Conservation (phyloP, 2,329 filamentous ascomycete species). For the Ceratocystis papillata region DNA sequence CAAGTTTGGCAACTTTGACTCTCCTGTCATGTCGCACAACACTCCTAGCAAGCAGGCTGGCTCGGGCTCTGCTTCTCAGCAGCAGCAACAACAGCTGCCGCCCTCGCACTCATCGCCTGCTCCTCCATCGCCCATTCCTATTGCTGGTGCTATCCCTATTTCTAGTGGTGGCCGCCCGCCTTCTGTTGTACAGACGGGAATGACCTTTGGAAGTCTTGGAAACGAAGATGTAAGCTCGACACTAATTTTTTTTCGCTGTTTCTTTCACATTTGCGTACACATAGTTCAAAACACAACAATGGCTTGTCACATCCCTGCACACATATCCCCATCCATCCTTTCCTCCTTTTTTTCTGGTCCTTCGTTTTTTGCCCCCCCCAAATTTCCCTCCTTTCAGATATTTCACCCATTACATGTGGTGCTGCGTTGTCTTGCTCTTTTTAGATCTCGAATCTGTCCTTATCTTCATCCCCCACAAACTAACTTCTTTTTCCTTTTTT, state of each 20-base stretch:
- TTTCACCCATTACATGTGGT: no score
- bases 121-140: slow-evolving; percentile 87
- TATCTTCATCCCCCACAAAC: no score
- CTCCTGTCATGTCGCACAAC: slow-evolving; percentile 55
- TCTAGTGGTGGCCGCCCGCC: slow-evolving; percentile 72
- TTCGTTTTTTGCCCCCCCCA: slow-evolving; percentile 25
- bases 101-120: slow-evolving; percentile 59
- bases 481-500: slow-evolving; percentile 23
- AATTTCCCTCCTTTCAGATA: not conserved
- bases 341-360: not conserved
- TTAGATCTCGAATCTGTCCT: no score
- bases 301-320: not conserved
- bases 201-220: slow-evolving; percentile 74
- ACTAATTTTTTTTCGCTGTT: slow-evolving; percentile 20
- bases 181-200: slow-evolving; percentile 59
- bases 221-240: slow-evolving; percentile 68
- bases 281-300: not conserved
- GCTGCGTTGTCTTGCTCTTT: no score
- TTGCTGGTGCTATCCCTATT: slow-evolving; percentile 50
- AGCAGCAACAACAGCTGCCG: slow-evolving; percentile 55
- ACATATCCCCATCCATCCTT: no score
- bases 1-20: slow-evolving; percentile 72
- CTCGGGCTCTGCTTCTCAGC: slow-evolving; percentile 43
- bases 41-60: slow-evolving; percentile 44
- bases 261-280: slow-evolving; percentile 20